Conservation (phyloP, 495 filamentous ascomycete species). For the Penicillium waksmanii region DNA sequence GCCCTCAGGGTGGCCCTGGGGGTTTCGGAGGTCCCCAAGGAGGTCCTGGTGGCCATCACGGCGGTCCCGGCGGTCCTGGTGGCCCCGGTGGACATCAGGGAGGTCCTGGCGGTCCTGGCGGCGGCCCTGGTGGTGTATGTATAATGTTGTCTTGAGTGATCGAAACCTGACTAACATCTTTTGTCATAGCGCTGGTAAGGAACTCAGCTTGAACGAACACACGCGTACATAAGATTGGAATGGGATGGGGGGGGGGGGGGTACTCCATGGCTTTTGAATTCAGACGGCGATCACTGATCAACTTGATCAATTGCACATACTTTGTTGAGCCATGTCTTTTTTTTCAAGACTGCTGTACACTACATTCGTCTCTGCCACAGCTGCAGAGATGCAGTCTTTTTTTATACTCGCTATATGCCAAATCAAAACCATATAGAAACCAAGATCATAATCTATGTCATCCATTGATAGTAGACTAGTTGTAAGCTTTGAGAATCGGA, state of each 20-base stretch:
- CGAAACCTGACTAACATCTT: not conserved
- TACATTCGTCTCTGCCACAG: too few species aligned
- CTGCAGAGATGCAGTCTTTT: too few species aligned
- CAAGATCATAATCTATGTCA: too few species aligned
- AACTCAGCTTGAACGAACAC: not conserved
- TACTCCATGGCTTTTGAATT: not conserved
- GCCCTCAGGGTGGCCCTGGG: not conserved
- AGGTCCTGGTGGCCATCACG: conserved; percentile 8
- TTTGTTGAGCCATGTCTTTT: too few species aligned
- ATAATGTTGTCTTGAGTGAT: not conserved
- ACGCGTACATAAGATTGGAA: not conserved
- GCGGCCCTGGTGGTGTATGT: conserved; percentile 12
- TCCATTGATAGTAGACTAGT: too few species aligned
- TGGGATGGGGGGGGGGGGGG: not conserved
- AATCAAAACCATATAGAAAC: too few species aligned
- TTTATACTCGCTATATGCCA: too few species aligned
- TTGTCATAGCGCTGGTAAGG: not conserved
- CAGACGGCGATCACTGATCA: not conserved
- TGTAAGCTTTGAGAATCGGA: too few species aligned
- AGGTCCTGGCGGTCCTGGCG: conserved; percentile 7
- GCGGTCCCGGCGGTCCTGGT: conserved; percentile 4
- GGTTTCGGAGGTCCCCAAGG: conserved; percentile 2
- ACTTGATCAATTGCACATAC: too few species aligned
- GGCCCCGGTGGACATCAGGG: not conserved
- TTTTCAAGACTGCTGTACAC: too few species aligned